phyloP scores from a whole-genome alignment of 2,329 filamentous ascomycete genomes.

The Colletotrichum limetticola region DNA sequence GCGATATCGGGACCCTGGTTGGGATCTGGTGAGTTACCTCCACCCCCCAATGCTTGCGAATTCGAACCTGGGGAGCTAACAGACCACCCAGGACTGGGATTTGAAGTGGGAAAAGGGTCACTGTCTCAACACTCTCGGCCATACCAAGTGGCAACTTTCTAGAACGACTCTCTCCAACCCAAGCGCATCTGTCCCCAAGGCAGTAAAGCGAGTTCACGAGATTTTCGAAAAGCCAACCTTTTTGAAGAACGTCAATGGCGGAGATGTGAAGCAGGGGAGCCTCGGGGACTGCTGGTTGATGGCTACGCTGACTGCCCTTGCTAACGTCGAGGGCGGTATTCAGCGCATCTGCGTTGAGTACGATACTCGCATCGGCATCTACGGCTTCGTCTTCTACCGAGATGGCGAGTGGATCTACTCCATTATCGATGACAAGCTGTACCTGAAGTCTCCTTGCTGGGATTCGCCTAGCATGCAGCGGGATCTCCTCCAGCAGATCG shows the following conservation, averaged over 20 bases:
- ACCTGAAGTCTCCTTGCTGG: conserved; percentile 83
- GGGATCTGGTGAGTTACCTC: conserved; percentile 62
- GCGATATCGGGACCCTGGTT: conserved; percentile 78
- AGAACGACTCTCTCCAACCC: conserved; percentile 56
- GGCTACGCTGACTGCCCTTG: conserved; percentile 80
- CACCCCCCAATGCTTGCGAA: not conserved
- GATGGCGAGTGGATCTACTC: conserved; percentile 94
- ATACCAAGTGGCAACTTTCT: conserved; percentile 62
- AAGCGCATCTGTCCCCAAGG: conserved; percentile 69
- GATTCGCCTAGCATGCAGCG: conserved; percentile 82
- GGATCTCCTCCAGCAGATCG: conserved; percentile 78
- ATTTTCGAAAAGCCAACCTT: conserved; percentile 82
- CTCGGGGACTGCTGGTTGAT: conserved; percentile 89
- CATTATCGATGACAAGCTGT: conserved; percentile 92
- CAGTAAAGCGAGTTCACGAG: conserved; percentile 79
- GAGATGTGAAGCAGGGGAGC: conserved; percentile 81
- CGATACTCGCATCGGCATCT: conserved; percentile 80
- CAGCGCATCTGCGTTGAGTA: conserved; percentile 80
- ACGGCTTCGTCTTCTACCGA: conserved; percentile 88
- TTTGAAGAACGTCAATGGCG: conserved; percentile 71
- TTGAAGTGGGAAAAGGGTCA: conserved; percentile 72
- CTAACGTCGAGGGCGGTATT: conserved; percentile 77
- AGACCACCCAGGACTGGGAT: conserved; percentile 65
- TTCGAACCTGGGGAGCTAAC: conserved; percentile 9
- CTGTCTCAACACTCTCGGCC: conserved; percentile 64